Percentiles rank a stretch among this genome's conserved stretches.
Evolutionary conservation across 108 stramenopile species (phyloP).

Genomic region (Mayamaea pseudoterrestris): DNA sequence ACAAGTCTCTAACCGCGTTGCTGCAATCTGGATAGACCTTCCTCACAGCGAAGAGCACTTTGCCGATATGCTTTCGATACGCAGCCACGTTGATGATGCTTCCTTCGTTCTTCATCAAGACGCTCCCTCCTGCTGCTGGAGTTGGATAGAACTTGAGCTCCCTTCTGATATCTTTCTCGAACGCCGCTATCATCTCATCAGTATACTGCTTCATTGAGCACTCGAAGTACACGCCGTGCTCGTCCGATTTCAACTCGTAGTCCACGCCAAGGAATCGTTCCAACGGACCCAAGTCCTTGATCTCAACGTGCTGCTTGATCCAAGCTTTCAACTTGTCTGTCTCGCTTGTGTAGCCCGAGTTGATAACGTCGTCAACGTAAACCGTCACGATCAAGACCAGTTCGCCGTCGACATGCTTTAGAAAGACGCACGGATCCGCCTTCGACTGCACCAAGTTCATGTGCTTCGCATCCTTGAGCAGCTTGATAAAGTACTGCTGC

Average conservation of each 20-base stretch:
- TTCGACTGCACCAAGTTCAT: neutral
- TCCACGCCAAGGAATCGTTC: conserved; percentile 12
- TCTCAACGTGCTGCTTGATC: conserved; percentile 6
- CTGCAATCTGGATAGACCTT: conserved; percentile 1
- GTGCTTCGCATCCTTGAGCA: neutral
- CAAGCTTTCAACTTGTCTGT: conserved; percentile 8
- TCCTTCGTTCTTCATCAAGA: conserved; percentile 1
- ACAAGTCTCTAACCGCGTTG: conserved; percentile 5
- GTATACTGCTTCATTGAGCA: no score
- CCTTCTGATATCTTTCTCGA: no score
- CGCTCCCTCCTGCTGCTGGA: no score
- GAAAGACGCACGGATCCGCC: conserved; percentile 1
- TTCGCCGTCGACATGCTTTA: neutral
- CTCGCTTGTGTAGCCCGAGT: neutral
- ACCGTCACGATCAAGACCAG: conserved; percentile 1
- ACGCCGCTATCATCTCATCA: no score
- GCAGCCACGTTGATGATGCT: neutral
- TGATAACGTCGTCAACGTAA: conserved; percentile 16
- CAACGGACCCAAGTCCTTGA: conserved; percentile 7
- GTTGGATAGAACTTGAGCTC: no score
- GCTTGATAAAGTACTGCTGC: neutral
- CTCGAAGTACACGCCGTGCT: neutral
- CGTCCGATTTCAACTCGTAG: conserved; percentile 6
- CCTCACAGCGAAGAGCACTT: neutral
- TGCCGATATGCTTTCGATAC: conserved; percentile 10